Percentiles rank a stretch among this genome's conserved stretches.
These are phyloP conservation scores for Colletotrichum tamarilloi DNA, from an alignment of 2,329 filamentous ascomycete genomes.

Conservation along the genomic window DNA sequence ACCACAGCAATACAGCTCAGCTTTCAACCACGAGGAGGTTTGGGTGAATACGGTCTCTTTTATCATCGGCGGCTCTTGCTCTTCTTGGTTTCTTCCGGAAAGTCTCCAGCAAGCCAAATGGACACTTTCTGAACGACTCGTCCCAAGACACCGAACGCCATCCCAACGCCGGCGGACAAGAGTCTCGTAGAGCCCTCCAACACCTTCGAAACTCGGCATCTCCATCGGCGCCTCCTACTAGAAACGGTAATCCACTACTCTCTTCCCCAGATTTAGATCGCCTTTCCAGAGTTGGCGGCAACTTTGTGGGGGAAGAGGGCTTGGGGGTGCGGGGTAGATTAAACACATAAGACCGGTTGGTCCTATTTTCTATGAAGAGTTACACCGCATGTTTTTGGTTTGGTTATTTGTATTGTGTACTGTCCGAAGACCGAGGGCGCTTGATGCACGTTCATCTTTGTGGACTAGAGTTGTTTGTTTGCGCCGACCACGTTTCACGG, in stretches of 20 bases:
- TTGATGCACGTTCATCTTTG: slow-evolving; percentile 4
- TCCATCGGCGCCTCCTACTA: slow-evolving; percentile 9
- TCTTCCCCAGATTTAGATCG: background rate
- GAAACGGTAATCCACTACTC: background rate
- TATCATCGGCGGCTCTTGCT: slow-evolving; percentile 19
- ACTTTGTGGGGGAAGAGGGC: slow-evolving; percentile 3
- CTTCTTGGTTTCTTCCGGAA: background rate
- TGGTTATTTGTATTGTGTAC: background rate
- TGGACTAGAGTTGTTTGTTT: background rate
- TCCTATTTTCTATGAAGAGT: slow-evolving; percentile 2
- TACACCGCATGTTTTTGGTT: background rate
- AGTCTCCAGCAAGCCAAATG: background rate
- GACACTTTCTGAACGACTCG: background rate
- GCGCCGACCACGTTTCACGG: background rate
- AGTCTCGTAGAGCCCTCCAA: slow-evolving; percentile 9
- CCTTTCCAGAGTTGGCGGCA: background rate
- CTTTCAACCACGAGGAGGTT: background rate
- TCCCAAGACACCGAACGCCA: slow-evolving; percentile 16
- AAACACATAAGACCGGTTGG: slow-evolving; percentile 19
- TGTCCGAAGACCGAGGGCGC: background rate
- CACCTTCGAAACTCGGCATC: slow-evolving; percentile 11
- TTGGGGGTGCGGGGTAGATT: slow-evolving; percentile 8
- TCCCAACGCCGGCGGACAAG: slow-evolving; percentile 14
- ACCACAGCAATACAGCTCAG: background rate
- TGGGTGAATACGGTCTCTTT: slow-evolving; percentile 10